These are phyloP conservation scores for Kodamaea kaohsiungensis DNA, from an alignment of 805 yeast species.

Conservation along the genomic window DNA sequence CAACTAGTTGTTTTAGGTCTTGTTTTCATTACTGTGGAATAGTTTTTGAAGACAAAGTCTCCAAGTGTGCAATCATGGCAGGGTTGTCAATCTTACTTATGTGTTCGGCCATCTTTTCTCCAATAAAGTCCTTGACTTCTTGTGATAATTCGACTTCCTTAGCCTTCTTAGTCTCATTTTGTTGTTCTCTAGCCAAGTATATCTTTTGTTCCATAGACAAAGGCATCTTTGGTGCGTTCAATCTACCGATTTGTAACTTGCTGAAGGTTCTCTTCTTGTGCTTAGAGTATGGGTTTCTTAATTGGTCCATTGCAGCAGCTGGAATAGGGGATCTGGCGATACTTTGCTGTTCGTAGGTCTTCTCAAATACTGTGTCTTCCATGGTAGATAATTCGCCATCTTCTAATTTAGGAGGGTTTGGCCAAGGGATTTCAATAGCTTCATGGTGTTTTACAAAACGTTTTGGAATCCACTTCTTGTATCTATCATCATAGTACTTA, in stretches of 20 bases:
- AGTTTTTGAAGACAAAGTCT: constrained; percentile 31
- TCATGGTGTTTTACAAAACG: constrained; percentile 74
- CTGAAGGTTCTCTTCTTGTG: constrained; percentile 57
- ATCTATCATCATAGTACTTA: constrained; percentile 69
- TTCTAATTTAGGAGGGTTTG: constrained; percentile 60
- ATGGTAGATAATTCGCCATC: constrained; percentile 62
- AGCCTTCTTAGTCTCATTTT: constrained; percentile 12
- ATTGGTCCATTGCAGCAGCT: constrained; percentile 56
- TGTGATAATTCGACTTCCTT: constrained; percentile 47
- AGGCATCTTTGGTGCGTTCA: constrained; percentile 79
- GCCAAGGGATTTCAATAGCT: constrained; percentile 84
- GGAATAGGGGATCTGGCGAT: constrained; percentile 73
- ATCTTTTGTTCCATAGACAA: constrained; percentile 61
- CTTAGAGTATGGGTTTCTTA: constrained; percentile 77
- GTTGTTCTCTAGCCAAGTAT: constrained; percentile 53
- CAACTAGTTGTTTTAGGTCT: background rate
- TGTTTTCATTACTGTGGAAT: constrained; percentile 16
- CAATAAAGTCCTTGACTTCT: constrained; percentile 58
- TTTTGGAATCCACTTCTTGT: constrained; percentile 71
- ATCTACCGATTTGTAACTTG: constrained; percentile 59
- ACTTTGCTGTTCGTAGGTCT: constrained; percentile 72
- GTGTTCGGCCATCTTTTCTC: constrained; percentile 46
- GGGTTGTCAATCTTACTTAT: constrained; percentile 36
- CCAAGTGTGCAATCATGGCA: constrained; percentile 39
- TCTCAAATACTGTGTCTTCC: constrained; percentile 59